These are phyloP conservation scores for Citrus cavaleriei DNA, from an alignment of 345 rosid genomes.

Conservation along the genomic window DNA sequence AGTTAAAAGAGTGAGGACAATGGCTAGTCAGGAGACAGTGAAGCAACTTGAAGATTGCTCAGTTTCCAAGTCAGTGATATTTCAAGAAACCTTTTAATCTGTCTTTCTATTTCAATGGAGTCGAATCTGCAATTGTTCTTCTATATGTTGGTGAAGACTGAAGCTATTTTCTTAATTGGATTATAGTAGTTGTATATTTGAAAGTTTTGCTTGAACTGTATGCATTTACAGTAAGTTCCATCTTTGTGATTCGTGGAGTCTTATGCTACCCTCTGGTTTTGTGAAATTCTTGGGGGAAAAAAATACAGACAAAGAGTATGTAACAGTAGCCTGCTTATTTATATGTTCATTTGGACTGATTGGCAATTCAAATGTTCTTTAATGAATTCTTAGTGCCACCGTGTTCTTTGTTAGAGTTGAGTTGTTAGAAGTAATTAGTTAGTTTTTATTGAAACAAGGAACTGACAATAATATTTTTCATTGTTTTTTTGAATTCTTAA, in stretches of 20 bases:
- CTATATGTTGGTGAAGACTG: background rate
- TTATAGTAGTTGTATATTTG: background rate
- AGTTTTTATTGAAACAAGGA: background rate
- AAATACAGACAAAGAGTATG: background rate
- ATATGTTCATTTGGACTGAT: background rate
- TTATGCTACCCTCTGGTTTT: background rate
- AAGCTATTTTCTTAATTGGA: background rate
- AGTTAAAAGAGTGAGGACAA: slow-evolving; percentile 15
- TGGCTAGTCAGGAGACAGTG: slow-evolving; percentile 48
- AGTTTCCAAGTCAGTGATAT: slow-evolving; percentile 57
- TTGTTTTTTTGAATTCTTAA: background rate
- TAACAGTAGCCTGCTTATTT: background rate
- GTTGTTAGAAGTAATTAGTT: background rate
- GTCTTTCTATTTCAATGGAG: background rate
- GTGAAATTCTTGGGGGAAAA: background rate
- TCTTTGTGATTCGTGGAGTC: background rate
- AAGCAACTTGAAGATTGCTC: slow-evolving; percentile 77
- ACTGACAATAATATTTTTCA: background rate
- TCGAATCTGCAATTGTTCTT: background rate
- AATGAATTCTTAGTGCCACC: background rate
- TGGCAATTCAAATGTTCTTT: background rate
- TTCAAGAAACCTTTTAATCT: background rate
- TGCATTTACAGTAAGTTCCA: background rate
- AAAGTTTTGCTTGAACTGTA: background rate
- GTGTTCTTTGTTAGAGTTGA: background rate